A percentile compares a stretch with the other conserved stretches of the same genome.
Evolutionary conservation across 1,139 yeast genomes (phyloP).

Genomic region (Scheffersomyces illinoinensis): DNA sequence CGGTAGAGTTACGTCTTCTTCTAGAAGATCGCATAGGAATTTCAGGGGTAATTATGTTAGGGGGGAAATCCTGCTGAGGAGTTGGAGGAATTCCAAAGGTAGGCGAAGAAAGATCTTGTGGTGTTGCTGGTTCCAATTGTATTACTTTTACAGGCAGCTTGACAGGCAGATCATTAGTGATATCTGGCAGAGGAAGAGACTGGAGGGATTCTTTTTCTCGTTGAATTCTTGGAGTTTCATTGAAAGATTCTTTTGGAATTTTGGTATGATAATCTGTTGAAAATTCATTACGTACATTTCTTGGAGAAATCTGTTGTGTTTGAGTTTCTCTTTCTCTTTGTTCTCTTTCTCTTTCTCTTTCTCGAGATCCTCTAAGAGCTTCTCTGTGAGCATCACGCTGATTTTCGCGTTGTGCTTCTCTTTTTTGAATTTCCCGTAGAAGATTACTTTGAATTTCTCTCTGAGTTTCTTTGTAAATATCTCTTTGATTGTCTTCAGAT

Average conservation of each 20-base stretch:
- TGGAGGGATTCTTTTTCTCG: neutral
- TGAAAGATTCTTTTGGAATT: neutral
- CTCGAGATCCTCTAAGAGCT: neutral
- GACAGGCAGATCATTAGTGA: neutral
- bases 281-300: neutral
- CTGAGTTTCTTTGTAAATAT: neutral
- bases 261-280: neutral
- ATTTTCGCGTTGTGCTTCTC: neutral
- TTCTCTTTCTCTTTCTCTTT: neutral
- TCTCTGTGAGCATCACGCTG: neutral
- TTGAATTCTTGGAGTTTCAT: neutral
- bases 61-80: neutral
- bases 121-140: neutral
- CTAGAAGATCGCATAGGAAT: conserved; percentile 23
- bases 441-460: neutral
- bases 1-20: conserved; percentile 12
- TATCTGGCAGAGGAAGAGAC: neutral
- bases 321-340: neutral
- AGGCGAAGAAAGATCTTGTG: neutral
- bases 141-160: neutral
- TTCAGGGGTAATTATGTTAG: conserved; percentile 5
- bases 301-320: neutral
- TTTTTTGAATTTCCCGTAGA: neutral
- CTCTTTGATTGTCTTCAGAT: neutral
- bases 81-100: neutral